Evolutionary conservation across 139 green algal species (phyloP).

Genomic region (Pleodorina starrii): DNA sequence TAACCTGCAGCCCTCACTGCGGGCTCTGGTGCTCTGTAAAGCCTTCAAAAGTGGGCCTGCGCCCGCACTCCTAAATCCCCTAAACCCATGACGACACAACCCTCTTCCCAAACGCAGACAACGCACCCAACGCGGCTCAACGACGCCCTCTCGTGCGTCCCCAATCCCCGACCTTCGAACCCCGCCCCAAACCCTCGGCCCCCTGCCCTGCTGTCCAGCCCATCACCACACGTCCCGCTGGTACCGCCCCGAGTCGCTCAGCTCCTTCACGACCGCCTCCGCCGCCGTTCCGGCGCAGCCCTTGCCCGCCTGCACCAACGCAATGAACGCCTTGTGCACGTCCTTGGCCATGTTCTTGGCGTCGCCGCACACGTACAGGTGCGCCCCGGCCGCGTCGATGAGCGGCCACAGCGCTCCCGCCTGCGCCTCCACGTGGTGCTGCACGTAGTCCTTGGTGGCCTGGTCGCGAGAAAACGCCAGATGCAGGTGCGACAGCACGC

Average conservation of each 20-base stretch:
- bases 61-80: no score
- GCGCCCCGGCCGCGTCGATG: constrained; percentile 55
- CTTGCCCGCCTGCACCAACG: constrained; percentile 64
- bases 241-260: constrained; percentile 85
- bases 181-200: no score
- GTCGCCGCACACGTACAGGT: constrained; percentile 97
- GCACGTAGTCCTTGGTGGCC: constrained; percentile 87
- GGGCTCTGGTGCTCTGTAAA: no score
- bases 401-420: constrained; percentile 60
- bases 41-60: no score
- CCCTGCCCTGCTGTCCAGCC: background rate
- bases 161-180: no score
- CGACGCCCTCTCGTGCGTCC: no score
- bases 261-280: constrained; percentile 82
- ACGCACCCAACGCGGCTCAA: no score
- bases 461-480: constrained; percentile 80
- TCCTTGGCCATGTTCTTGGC: constrained; percentile 97
- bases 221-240: constrained; percentile 93
- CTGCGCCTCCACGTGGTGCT: constrained; percentile 84
- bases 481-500: constrained; percentile 80
- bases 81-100: no score
- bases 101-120: no score
- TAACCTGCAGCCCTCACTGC: no score
- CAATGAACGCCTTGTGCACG: constrained; percentile 87
- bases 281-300: constrained; percentile 69